These are phyloP conservation scores for Smittium culicis DNA, from an alignment of 371 early-diverging fungal species.

Conservation along the genomic window DNA sequence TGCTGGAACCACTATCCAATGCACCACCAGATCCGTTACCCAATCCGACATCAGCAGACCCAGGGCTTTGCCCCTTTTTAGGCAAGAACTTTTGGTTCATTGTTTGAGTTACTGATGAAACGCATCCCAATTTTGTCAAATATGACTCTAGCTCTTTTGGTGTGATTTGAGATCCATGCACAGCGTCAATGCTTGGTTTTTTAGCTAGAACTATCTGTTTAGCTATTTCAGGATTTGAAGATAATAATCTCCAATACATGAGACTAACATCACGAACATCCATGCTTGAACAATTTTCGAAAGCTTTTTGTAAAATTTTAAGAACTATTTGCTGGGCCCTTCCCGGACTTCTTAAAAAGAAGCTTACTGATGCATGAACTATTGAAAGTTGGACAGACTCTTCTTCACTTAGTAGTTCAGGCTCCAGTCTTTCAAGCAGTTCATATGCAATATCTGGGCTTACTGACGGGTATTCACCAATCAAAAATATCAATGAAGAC, in stretches of 20 bases:
- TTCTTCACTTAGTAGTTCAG: constrained; percentile 46
- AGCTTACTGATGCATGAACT: constrained; percentile 77
- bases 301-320: constrained; percentile 69
- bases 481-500: constrained; percentile 86
- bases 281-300: constrained; percentile 82
- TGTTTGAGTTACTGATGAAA: constrained; percentile 88
- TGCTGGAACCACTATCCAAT: constrained; percentile 3
- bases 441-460: constrained; percentile 73
- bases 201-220: constrained; percentile 48
- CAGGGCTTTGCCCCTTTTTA: constrained; percentile 20
- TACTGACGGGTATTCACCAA: constrained; percentile 86
- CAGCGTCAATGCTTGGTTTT: constrained; percentile 34
- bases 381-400: constrained; percentile 67
- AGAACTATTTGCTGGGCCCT: constrained; percentile 78
- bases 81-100: constrained; percentile 53
- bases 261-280: constrained; percentile 92
- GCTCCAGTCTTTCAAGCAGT: constrained; percentile 57
- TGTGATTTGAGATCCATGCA: constrained; percentile 34
- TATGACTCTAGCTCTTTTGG: constrained; percentile 61
- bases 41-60: constrained; percentile 15
- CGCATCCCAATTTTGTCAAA: constrained; percentile 62
- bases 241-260: constrained; percentile 90
- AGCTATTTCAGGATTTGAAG: constrained; percentile 78
- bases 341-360: constrained; percentile 78
- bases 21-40: constrained; percentile 7